Evolutionary conservation across 352 stramenopile genomes (phyloP).

Genomic region (Pythium vanterpoolii): DNA sequence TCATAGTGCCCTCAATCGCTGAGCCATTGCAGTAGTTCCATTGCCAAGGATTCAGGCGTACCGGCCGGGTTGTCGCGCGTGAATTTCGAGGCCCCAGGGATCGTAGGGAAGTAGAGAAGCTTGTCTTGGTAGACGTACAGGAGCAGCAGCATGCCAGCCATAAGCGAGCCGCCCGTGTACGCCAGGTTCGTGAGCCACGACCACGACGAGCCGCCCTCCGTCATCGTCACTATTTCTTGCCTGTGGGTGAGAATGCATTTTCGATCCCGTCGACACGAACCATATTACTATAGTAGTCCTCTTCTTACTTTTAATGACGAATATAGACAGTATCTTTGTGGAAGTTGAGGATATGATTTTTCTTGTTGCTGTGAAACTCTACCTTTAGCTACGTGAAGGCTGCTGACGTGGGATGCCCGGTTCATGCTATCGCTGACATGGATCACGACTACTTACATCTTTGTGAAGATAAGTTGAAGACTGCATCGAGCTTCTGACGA

Average conservation of each 20-base stretch:
- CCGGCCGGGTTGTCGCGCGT: constrained; percentile 78
- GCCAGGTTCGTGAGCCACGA: constrained; percentile 61
- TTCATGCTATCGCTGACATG: no score
- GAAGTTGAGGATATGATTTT: background rate
- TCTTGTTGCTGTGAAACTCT: no score
- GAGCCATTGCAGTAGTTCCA: background rate
- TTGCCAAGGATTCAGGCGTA: constrained; percentile 14
- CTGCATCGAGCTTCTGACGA: no score
- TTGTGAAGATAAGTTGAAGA: no score
- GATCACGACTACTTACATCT: no score
- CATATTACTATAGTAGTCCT: no score
- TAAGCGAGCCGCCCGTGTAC: constrained; percentile 61
- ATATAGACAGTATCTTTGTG: background rate
- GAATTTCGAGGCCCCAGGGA: constrained; percentile 72
- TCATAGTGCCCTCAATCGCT: background rate
- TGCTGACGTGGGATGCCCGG: no score
- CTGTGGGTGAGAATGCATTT: background rate
- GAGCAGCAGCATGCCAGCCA: constrained; percentile 55
- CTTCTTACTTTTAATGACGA: background rate
- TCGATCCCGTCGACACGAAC: background rate
- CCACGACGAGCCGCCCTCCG: constrained; percentile 29
- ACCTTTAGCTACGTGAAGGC: no score
- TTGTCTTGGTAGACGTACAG: constrained; percentile 84
- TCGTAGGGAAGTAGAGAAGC: constrained; percentile 80
- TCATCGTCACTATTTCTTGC: constrained; percentile 21